A percentile compares a stretch with the other conserved stretches of the same genome.
Conservation (phyloP, 768 basidiomycete species). For the Neoboletus magnificus region DNA sequence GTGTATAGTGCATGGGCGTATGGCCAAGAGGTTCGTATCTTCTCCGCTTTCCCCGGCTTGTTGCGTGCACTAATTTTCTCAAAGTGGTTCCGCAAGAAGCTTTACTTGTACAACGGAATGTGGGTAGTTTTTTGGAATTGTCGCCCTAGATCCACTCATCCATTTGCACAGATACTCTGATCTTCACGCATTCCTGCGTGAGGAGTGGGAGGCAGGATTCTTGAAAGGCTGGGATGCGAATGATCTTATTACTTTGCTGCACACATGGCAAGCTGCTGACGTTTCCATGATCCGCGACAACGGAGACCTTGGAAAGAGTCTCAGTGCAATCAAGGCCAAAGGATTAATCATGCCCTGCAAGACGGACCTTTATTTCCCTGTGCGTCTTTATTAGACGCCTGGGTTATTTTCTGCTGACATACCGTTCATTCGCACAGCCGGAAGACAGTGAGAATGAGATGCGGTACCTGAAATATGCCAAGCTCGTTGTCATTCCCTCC, state of each 20-base stretch:
- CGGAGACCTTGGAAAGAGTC: slow-evolving; percentile 39
- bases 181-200: slow-evolving; percentile 47
- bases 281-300: slow-evolving; percentile 43
- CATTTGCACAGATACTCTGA: slow-evolving; percentile 38
- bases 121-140: slow-evolving; percentile 19
- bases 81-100: slow-evolving; percentile 54
- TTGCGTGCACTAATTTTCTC: background rate
- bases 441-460: slow-evolving; percentile 53
- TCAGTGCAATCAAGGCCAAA: slow-evolving; percentile 46
- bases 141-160: background rate
- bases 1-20: slow-evolving; percentile 60
- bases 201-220: slow-evolving; percentile 48
- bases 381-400: slow-evolving; percentile 13
- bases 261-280: slow-evolving; percentile 50
- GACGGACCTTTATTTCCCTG: slow-evolving; percentile 58
- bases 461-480: slow-evolving; percentile 37
- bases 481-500: slow-evolving; percentile 49
- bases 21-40: slow-evolving; percentile 44
- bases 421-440: slow-evolving; percentile 33
- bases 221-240: slow-evolving; percentile 52
- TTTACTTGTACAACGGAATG: slow-evolving; percentile 41
- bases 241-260: slow-evolving; percentile 45
- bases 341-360: slow-evolving; percentile 58
- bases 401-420: background rate
- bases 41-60: background rate